Evolutionary conservation across 108 stramenopile genomes (phyloP).

Genomic region (Fragilaria crotonensis): DNA sequence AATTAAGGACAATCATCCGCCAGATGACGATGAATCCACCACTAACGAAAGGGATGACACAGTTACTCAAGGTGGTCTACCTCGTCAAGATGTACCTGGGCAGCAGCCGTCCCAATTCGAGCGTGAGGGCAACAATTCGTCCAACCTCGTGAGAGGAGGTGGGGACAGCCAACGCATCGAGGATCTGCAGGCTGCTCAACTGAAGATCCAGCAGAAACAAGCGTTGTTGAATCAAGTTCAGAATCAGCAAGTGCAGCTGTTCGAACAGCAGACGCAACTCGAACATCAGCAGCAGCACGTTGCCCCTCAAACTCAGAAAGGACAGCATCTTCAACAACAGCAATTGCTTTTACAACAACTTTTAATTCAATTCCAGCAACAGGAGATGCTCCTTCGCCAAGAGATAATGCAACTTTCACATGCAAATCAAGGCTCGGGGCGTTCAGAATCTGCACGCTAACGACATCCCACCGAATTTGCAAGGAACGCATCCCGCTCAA

Average conservation of each 20-base stretch:
- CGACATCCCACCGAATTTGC: background rate
- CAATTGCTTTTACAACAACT: conserved; percentile 40
- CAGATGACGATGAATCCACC: background rate
- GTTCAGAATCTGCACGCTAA: conserved; percentile 1
- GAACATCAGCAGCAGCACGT: conserved; percentile 33
- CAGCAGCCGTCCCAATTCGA: too few relatives aligned
- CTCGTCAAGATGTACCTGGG: background rate
- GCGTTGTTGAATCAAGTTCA: conserved; percentile 32
- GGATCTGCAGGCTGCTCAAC: conserved; percentile 1
- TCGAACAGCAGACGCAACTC: conserved; percentile 41
- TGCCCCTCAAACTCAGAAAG: conserved; percentile 29
- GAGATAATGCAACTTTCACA: conserved; percentile 31
- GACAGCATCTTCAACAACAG: conserved; percentile 53
- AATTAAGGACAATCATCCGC: conserved; percentile 30
- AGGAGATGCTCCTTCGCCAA: conserved; percentile 43
- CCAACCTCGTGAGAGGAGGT: too few relatives aligned
- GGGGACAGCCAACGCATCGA: background rate
- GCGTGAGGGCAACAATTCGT: too few relatives aligned
- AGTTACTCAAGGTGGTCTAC: background rate
- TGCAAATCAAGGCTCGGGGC: conserved; percentile 6
- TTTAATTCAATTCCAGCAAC: conserved; percentile 48
- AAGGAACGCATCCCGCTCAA: too few relatives aligned
- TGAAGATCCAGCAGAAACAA: conserved; percentile 43
- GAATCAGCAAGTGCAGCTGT: conserved; percentile 30
- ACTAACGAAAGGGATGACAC: background rate